A percentile compares a stretch with the other conserved stretches of the same genome.
phyloP scores from a whole-genome alignment of 106 monocot species.

The Gastrodia elata region DNA sequence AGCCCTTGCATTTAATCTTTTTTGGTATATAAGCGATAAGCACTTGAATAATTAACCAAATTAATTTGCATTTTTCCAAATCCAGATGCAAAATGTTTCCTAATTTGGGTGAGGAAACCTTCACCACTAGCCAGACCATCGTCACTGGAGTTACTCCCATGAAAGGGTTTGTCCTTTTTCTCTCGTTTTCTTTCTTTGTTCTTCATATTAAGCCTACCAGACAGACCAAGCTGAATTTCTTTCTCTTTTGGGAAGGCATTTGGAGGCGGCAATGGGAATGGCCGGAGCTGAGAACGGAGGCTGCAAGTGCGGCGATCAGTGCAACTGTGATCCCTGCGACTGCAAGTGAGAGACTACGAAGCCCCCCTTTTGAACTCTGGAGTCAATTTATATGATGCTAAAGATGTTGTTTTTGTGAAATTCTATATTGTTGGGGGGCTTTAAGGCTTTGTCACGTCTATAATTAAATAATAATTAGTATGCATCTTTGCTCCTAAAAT shows the following conservation, averaged over 20 bases:
- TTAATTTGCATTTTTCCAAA: neutral
- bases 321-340: slow-evolving; percentile 63
- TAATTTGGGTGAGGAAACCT: slow-evolving; percentile 14
- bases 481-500: neutral
- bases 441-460: neutral
- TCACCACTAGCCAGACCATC: slow-evolving; percentile 17
- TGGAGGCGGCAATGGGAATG: slow-evolving; percentile 23
- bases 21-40: neutral
- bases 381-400: neutral
- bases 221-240: neutral
- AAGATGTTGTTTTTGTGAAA: neutral
- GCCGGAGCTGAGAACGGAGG: slow-evolving; percentile 41
- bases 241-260: slow-evolving; percentile 17
- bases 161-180: slow-evolving; percentile 37
- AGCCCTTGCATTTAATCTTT: neutral
- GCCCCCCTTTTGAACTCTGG: neutral
- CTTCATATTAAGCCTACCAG: neutral
- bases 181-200: neutral
- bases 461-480: neutral
- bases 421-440: neutral
- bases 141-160: slow-evolving; percentile 59
- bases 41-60: neutral
- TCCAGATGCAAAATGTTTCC: slow-evolving; percentile 55
- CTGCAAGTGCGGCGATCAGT: slow-evolving; percentile 64
- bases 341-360: slow-evolving; percentile 26